phyloP scores from a whole-genome alignment of 2,329 filamentous ascomycete species.

The Drechslerella dactyloides region DNA sequence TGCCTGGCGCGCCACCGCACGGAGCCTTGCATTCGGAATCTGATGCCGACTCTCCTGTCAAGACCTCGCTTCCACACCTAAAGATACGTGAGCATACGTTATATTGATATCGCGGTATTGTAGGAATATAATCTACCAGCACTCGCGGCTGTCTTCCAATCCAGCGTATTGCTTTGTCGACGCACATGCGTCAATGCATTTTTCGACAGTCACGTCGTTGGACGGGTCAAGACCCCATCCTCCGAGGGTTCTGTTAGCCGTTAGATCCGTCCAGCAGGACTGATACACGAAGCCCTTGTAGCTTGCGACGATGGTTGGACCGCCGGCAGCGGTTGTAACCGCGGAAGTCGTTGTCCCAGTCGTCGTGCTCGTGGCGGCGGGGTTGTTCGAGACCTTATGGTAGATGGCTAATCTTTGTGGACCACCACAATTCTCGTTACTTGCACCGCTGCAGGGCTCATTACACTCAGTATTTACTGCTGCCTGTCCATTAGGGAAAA shows the following conservation, averaged over 20 bases:
- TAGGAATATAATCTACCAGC: slow-evolving; percentile 60
- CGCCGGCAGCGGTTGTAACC: neutral
- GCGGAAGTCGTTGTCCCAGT: slow-evolving; percentile 14
- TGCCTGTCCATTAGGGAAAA: slow-evolving; percentile 15
- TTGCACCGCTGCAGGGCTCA: slow-evolving; percentile 53
- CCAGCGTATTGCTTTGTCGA: slow-evolving; percentile 64
- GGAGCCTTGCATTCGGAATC: slow-evolving; percentile 50
- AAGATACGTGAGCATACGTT: slow-evolving; percentile 10
- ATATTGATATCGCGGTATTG: neutral
- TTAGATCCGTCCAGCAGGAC: slow-evolving; percentile 30
- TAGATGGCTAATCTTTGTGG: slow-evolving; percentile 52
- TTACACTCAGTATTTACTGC: slow-evolving; percentile 47
- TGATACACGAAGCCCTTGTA: slow-evolving; percentile 20
- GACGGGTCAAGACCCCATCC: slow-evolving; percentile 38
- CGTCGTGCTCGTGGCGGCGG: neutral
- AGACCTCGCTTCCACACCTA: slow-evolving; percentile 21
- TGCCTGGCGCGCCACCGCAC: slow-evolving; percentile 51
- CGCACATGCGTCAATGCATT: slow-evolving; percentile 65
- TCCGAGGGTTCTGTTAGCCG: slow-evolving; percentile 15
- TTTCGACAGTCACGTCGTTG: slow-evolving; percentile 63
- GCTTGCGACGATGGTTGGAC: slow-evolving; percentile 13
- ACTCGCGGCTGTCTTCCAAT: slow-evolving; percentile 65
- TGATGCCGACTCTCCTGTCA: slow-evolving; percentile 2
- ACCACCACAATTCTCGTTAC: slow-evolving; percentile 53
- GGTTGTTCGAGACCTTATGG: slow-evolving; percentile 44